Percentiles rank a stretch among this genome's conserved stretches.
Evolutionary conservation across 2,329 filamentous ascomycete genomes (phyloP).

Genomic region (Periconia sp.): DNA sequence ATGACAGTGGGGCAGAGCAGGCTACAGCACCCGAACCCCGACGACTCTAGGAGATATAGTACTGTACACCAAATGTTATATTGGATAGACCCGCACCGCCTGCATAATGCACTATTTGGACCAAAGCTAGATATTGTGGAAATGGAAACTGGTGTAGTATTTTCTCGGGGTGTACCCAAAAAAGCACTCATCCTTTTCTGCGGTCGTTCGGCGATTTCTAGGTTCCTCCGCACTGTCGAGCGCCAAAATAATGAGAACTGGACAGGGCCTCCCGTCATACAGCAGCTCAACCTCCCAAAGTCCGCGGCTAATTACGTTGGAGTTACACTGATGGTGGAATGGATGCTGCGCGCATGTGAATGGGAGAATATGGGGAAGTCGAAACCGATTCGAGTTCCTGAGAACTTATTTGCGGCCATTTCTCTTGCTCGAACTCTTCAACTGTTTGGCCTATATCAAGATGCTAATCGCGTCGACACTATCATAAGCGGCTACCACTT

Average conservation of each 20-base stretch:
- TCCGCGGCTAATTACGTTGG: constrained; percentile 15
- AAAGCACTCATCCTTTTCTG: constrained; percentile 14
- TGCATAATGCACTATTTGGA: constrained; percentile 2
- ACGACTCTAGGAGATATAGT: background rate
- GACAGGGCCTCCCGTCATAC: constrained; percentile 7
- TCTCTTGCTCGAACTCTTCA: constrained; percentile 25
- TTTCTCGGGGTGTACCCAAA: constrained; percentile 7
- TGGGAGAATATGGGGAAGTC: constrained; percentile 12
- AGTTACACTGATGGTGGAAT: constrained; percentile 22
- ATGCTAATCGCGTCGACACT: constrained; percentile 24
- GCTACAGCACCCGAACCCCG: background rate
- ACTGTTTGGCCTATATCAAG: constrained; percentile 23
- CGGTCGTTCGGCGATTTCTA: constrained; percentile 4
- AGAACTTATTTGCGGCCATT: constrained; percentile 25
- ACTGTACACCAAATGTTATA: constrained; percentile 4
- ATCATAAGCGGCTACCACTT: constrained; percentile 19
- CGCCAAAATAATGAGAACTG: constrained; percentile 16
- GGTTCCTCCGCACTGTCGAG: constrained; percentile 13
- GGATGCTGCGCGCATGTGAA: constrained; percentile 31
- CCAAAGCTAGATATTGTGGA: constrained; percentile 8
- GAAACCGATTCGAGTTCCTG: constrained; percentile 20
- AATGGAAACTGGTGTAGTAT: background rate
- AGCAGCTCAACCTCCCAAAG: constrained; percentile 20
- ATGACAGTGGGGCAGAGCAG: no score
- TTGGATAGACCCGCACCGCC: constrained; percentile 1